Percentiles rank a stretch among this genome's conserved stretches.
These are phyloP conservation scores for Rubus parviflorus DNA, from an alignment of 306 rosid genomes.

Conservation along the genomic window DNA sequence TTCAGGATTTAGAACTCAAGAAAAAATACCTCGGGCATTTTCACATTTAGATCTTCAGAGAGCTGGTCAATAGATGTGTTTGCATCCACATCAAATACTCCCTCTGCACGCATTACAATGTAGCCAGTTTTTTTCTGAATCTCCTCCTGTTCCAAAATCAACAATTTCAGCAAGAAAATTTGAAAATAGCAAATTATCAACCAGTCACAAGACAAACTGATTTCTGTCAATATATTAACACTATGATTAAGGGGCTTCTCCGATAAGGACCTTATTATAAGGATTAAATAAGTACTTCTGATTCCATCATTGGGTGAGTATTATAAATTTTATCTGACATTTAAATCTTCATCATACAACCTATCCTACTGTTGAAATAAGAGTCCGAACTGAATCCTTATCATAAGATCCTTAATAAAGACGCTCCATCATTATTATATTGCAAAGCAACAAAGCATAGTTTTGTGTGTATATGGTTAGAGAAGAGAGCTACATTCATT, in stretches of 20 bases:
- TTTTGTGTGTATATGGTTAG: neutral
- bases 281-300: neutral
- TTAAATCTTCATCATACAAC: neutral
- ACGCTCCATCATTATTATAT: neutral
- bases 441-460: neutral
- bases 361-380: neutral
- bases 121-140: constrained; percentile 99
- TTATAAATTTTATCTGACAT: neutral
- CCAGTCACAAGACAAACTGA: neutral
- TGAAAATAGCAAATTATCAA: neutral
- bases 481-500: neutral
- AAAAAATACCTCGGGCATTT: constrained; percentile 87
- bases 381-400: neutral
- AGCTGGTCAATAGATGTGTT: constrained; percentile 97
- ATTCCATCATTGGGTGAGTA: neutral
- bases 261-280: neutral
- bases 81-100: constrained; percentile 95
- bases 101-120: constrained; percentile 94
- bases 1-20: constrained; percentile 10
- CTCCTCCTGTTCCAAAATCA: constrained; percentile 70
- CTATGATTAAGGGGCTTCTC: neutral
- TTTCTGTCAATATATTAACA: neutral
- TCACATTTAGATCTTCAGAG: constrained; percentile 87
- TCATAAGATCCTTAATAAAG: neutral
- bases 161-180: constrained; percentile 17